Percentiles rank a stretch among this genome's conserved stretches.
These are phyloP conservation scores for Xylaria palmicola DNA, from an alignment of 495 filamentous ascomycete species.

Conservation along the genomic window DNA sequence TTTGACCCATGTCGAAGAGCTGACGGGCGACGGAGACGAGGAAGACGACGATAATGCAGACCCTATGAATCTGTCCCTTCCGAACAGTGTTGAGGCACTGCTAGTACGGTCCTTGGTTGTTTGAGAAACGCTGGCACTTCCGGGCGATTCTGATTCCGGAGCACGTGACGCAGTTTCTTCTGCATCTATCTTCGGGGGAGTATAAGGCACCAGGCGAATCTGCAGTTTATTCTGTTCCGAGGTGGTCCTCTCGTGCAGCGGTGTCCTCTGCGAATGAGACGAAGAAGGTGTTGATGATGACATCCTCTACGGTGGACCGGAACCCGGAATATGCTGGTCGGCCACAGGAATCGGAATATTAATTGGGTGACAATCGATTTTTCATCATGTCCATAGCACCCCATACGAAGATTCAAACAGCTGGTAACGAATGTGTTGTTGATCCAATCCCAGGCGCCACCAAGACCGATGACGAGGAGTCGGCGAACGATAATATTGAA, in stretches of 20 bases:
- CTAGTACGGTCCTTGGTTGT: slow-evolving; percentile 13
- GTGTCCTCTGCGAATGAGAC: slow-evolving; percentile 28
- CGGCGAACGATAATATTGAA: slow-evolving; percentile 17
- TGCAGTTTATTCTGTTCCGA: slow-evolving; percentile 53
- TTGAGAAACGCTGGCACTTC: slow-evolving; percentile 10
- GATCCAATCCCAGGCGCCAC: neutral
- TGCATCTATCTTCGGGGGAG: slow-evolving; percentile 43
- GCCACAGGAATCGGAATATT: slow-evolving; percentile 9
- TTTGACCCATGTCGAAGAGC: slow-evolving; percentile 37
- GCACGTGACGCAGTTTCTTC: slow-evolving; percentile 22
- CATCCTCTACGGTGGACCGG: slow-evolving; percentile 27
- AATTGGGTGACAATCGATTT: slow-evolving; percentile 15
- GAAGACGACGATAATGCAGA: slow-evolving; percentile 40
- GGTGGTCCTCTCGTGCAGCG: slow-evolving; percentile 56
- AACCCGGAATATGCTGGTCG: slow-evolving; percentile 15
- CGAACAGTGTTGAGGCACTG: slow-evolving; percentile 21
- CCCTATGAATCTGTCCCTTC: slow-evolving; percentile 27
- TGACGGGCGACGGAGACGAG: slow-evolving; percentile 29
- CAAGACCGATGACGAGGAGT: slow-evolving; percentile 17
- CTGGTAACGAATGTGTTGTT: slow-evolving; percentile 2
- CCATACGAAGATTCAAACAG: slow-evolving; percentile 11
- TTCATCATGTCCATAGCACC: slow-evolving; percentile 22
- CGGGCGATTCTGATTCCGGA: slow-evolving; percentile 10
- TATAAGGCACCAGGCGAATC: slow-evolving; percentile 55
- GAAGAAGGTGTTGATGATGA: slow-evolving; percentile 29